Conservation (phyloP, 2,329 filamentous ascomycete genomes). For the Aquanectria penicillioides region DNA sequence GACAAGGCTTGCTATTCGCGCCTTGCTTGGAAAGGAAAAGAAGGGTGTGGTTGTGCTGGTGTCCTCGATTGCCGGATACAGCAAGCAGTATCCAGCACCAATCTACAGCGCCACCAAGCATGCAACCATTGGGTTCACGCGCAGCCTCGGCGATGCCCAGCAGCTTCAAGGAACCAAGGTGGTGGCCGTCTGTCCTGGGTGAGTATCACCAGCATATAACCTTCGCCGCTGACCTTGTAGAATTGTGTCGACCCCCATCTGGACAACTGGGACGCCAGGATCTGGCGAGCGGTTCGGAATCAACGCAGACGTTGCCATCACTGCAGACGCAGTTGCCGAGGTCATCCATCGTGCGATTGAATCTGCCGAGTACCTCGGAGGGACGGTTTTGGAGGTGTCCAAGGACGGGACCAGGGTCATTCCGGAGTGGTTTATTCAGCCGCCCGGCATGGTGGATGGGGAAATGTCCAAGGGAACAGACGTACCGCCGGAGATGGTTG, state of each 20-base stretch:
- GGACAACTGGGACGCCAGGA: constrained; percentile 7
- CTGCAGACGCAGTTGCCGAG: not conserved
- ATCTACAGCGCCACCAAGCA: constrained; percentile 20
- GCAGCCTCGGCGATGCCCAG: constrained; percentile 3
- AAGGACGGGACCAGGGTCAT: constrained; percentile 1
- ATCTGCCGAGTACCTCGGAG: not conserved
- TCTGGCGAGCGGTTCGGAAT: constrained; percentile 3
- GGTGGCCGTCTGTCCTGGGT: constrained; percentile 8
- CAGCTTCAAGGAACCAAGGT: constrained; percentile 1
- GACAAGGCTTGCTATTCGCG: constrained; percentile 15
- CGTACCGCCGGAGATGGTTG: not conserved
- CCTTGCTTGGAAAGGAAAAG: constrained; percentile 17
- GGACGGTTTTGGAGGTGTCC: constrained; percentile 6
- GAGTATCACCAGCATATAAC: too few relatives aligned
- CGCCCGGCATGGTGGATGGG: constrained; percentile 5
- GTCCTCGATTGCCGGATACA: constrained; percentile 14
- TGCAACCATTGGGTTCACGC: not conserved
- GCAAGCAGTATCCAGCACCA: constrained; percentile 10
- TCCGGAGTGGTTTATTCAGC: constrained; percentile 8
- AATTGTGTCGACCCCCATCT: constrained; percentile 2
- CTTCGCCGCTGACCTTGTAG: too few relatives aligned
- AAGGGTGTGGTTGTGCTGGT: constrained; percentile 10
- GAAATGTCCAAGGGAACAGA: constrained; percentile 2
- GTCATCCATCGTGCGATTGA: not conserved
- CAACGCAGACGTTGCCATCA: not conserved